Conservation (phyloP, 2,329 filamentous ascomycete species). For the Endoconidiophora polonica region DNA sequence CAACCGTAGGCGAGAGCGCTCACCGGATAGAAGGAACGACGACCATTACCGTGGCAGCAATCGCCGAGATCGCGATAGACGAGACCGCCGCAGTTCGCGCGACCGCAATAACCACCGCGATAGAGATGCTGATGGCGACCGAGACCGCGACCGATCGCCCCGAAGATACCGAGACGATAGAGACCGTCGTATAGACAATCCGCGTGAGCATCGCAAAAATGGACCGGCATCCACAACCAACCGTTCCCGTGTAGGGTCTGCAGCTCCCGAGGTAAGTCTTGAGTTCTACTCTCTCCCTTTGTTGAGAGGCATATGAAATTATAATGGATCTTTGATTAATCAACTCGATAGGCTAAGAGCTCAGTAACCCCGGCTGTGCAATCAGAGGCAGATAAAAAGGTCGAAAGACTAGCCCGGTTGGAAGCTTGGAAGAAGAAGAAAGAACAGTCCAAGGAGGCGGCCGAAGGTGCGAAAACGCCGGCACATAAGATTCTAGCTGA, state of each 20-base stretch:
- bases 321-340: constrained; percentile 7
- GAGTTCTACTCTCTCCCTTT: constrained; percentile 27
- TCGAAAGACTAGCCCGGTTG: constrained; percentile 62
- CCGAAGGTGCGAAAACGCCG: constrained; percentile 53
- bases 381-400: constrained; percentile 59
- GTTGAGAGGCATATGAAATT: constrained; percentile 2
- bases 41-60: constrained; percentile 44
- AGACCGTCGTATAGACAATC: constrained; percentile 32
- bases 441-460: constrained; percentile 45
- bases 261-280: constrained; percentile 31
- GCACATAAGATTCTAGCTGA: constrained; percentile 52
- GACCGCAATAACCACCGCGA: constrained; percentile 52
- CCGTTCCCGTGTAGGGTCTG: constrained; percentile 21
- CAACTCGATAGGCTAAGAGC: constrained; percentile 9
- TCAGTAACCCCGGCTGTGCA: constrained; percentile 29
- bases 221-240: constrained; percentile 43
- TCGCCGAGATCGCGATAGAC: constrained; percentile 26
- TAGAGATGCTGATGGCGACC: constrained; percentile 38
- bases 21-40: constrained; percentile 49
- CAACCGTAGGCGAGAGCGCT: constrained; percentile 53
- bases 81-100: constrained; percentile 19
- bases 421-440: constrained; percentile 90
- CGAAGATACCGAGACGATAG: constrained; percentile 44
- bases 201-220: constrained; percentile 33
- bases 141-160: constrained; percentile 30